phyloP scores from a whole-genome alignment of 176 grass and related monocot genomes.

The Saccharum officinarum region DNA sequence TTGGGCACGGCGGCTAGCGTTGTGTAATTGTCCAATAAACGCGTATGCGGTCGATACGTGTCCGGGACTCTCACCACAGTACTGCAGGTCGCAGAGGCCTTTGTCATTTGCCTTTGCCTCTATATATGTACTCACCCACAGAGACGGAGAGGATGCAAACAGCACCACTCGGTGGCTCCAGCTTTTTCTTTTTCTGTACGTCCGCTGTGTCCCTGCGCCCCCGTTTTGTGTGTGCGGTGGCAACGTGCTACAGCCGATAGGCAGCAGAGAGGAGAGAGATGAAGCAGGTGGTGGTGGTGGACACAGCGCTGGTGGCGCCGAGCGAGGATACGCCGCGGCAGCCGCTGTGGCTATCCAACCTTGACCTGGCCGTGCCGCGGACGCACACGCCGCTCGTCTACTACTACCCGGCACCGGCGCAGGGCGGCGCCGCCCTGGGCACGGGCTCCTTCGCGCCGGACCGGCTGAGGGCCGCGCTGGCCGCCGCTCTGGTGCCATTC shows the following conservation, averaged over 20 bases:
- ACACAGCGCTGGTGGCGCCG: constrained; percentile 38
- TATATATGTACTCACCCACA: neutral
- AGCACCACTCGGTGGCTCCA: neutral
- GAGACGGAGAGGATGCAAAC: neutral
- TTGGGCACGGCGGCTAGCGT: too few relatives aligned
- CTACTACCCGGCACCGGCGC: constrained; percentile 34
- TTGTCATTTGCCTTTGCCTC: neutral
- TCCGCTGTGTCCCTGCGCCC: too few relatives aligned
- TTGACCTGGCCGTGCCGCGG: constrained; percentile 34
- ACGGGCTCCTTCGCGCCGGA: constrained; percentile 27
- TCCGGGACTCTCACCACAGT: neutral
- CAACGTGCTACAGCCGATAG: neutral
- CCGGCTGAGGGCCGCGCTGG: constrained; percentile 34
- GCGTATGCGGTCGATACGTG: neutral
- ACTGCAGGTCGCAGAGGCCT: neutral
- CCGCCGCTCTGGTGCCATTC: constrained; percentile 39
- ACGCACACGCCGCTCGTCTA: constrained; percentile 46
- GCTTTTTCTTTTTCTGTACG: neutral
- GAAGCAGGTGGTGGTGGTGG: constrained; percentile 34
- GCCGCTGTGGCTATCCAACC: constrained; percentile 41
- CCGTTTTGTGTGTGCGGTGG: neutral
- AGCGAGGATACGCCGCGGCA: constrained; percentile 35
- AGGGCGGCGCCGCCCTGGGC: neutral
- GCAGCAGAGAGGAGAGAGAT: neutral
- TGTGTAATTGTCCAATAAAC: too few relatives aligned